Conservation (phyloP, 2,329 filamentous ascomycete species). For the Curvularia sp. region DNA sequence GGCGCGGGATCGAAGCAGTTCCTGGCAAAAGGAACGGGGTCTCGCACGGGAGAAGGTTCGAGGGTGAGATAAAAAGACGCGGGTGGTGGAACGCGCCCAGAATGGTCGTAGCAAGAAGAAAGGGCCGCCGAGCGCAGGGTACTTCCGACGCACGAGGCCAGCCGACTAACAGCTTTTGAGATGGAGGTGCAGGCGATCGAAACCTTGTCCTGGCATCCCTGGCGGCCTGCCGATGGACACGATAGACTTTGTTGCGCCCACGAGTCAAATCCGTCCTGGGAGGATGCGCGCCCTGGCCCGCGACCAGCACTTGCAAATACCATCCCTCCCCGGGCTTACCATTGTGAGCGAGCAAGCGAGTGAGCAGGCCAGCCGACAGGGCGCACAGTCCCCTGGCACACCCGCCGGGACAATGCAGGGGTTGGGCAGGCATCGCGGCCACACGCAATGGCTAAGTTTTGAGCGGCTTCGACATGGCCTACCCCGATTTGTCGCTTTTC, state of each 20-base stretch:
- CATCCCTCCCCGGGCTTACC: background rate
- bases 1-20: constrained; percentile 1
- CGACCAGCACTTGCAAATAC: background rate
- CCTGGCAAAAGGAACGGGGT: background rate
- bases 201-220: constrained; percentile 20
- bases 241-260: constrained; percentile 3
- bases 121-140: background rate
- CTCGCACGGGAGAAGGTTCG: constrained; percentile 1
- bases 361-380: background rate
- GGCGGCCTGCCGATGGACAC: constrained; percentile 6
- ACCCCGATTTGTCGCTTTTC: background rate
- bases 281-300: constrained; percentile 2
- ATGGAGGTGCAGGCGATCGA: constrained; percentile 19
- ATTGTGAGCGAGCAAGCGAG: background rate
- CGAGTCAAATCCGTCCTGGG: constrained; percentile 15
- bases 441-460: background rate
- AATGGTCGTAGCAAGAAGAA: background rate
- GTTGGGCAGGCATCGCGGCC: background rate
- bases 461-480: background rate
- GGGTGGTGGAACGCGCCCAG: constrained; percentile 10
- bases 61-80: constrained; percentile 4
- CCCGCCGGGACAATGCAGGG: background rate
- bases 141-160: constrained; percentile 18
- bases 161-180: constrained; percentile 18
- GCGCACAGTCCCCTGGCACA: background rate